Conservation (phyloP, 805 yeast genomes). For the Cyberlindnera xishuangbannaensis region DNA sequence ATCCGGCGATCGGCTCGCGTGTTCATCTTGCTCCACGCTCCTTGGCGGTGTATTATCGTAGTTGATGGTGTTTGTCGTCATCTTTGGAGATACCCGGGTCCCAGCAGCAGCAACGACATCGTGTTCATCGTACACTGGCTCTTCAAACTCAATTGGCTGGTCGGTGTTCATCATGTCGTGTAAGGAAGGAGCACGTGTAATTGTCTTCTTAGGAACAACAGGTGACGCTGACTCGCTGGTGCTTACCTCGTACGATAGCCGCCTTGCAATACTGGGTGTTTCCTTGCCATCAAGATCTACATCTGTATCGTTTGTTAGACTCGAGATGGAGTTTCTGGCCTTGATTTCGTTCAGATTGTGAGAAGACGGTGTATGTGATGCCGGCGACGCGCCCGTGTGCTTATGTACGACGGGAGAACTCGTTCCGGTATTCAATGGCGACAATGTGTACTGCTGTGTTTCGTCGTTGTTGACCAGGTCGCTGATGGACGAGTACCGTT, state of each 20-base stretch:
- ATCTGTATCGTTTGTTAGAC: conserved; percentile 40
- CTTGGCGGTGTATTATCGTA: too few relatives aligned
- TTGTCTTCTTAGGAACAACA: conserved; percentile 17
- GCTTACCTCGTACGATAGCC: conserved; percentile 21
- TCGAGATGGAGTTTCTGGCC: conserved; percentile 21
- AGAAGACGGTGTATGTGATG: conserved; percentile 1
- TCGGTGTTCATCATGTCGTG: conserved; percentile 16
- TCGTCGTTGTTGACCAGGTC: conserved; percentile 18
- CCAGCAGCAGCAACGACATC: too few relatives aligned
- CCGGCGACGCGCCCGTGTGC: conserved; percentile 1
- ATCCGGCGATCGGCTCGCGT: too few relatives aligned
- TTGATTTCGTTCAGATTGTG: conserved; percentile 13
- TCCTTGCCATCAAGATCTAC: conserved; percentile 37
- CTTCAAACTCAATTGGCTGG: conserved; percentile 12
- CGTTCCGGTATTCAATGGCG: too few relatives aligned
- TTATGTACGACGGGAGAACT: conserved; percentile 11
- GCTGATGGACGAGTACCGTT: conserved; percentile 17
- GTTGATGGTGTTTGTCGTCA: too few relatives aligned
- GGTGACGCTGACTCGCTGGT: conserved; percentile 24
- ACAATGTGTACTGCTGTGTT: conserved; percentile 4
- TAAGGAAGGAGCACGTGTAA: conserved; percentile 14
- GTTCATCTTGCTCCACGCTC: too few relatives aligned
- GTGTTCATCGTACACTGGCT: conserved; percentile 11
- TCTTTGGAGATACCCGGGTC: too few relatives aligned
- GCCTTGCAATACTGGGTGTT: conserved; percentile 31